These are phyloP conservation scores for Tilletia caries DNA, from an alignment of 1,284 basidiomycete species.

Conservation along the genomic window DNA sequence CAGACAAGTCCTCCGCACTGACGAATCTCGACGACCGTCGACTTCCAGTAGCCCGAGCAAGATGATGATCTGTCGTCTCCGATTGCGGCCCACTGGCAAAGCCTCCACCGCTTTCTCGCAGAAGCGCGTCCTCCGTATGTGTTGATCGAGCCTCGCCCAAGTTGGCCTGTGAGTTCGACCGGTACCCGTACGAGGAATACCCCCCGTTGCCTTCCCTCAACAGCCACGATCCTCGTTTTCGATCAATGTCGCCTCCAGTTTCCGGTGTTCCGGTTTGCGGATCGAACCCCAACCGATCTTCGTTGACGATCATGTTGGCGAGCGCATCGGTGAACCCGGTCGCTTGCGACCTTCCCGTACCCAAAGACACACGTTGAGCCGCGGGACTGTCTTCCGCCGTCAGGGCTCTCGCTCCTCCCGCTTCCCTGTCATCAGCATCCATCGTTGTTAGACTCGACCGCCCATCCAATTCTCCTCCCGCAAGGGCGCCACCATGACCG, in stretches of 20 bases:
- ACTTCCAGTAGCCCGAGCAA: background rate
- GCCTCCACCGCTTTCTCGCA: too few relatives aligned
- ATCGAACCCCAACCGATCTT: background rate
- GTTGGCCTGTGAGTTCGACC: background rate
- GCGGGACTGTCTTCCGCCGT: too few relatives aligned
- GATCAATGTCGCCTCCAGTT: too few relatives aligned
- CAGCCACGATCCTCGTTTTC: conserved; percentile 2
- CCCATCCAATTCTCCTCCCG: background rate
- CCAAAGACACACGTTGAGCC: too few relatives aligned
- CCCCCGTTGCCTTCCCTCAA: background rate
- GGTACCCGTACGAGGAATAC: background rate
- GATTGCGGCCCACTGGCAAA: background rate
- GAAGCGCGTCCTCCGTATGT: conserved; percentile 1
- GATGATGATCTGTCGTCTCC: background rate
- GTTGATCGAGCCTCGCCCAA: background rate
- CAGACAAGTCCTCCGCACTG: background rate
- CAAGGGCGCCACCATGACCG: too few relatives aligned
- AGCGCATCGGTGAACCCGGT: background rate
- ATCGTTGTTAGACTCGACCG: background rate
- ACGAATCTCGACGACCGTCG: background rate
- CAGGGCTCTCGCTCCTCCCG: too few relatives aligned
- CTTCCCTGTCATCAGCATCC: background rate
- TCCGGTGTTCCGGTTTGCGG: too few relatives aligned
- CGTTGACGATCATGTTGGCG: background rate
- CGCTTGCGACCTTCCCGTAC: too few relatives aligned